phyloP scores from a whole-genome alignment of 2,329 filamentous ascomycete species.

The Hirsutella minnesotensis region DNA sequence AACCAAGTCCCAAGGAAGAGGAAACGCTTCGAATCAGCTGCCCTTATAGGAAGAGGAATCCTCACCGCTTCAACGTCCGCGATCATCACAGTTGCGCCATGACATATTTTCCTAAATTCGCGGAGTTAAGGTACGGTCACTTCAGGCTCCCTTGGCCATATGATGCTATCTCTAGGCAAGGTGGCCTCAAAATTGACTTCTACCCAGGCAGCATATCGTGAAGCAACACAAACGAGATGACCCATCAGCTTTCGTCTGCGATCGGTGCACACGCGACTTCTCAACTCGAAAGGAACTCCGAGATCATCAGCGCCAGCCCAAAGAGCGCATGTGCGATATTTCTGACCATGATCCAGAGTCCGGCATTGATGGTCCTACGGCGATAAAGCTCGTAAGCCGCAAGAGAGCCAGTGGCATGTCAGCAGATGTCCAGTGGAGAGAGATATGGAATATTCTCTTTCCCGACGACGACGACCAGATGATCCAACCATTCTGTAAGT shows the following conservation, averaged over 20 bases:
- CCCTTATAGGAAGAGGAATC: slow-evolving; percentile 32
- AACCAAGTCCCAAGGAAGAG: slow-evolving; percentile 21
- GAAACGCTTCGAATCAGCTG: slow-evolving; percentile 29
- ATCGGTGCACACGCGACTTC: slow-evolving; percentile 28
- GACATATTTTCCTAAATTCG: slow-evolving; percentile 29
- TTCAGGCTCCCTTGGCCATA: not conserved
- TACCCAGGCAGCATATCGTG: slow-evolving; percentile 26
- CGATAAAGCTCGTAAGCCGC: slow-evolving; percentile 25
- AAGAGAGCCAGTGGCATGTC: slow-evolving; percentile 26
- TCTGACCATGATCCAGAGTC: slow-evolving; percentile 26
- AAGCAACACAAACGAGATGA: slow-evolving; percentile 30
- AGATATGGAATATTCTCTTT: slow-evolving; percentile 30
- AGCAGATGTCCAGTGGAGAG: slow-evolving; percentile 25
- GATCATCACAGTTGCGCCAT: slow-evolving; percentile 32
- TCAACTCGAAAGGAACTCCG: slow-evolving; percentile 23
- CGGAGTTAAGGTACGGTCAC: slow-evolving; percentile 22
- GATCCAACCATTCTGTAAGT: slow-evolving; percentile 18
- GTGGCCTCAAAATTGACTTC: slow-evolving; percentile 1
- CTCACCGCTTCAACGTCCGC: slow-evolving; percentile 31
- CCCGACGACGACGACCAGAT: slow-evolving; percentile 25
- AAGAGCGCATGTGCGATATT: slow-evolving; percentile 29
- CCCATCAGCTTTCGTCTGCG: slow-evolving; percentile 27
- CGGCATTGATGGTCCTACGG: slow-evolving; percentile 27
- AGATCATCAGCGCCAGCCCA: slow-evolving; percentile 26
- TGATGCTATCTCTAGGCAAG: too few species aligned